Evolutionary conservation across 140 eudicot species (phyloP).

Genomic region (Flaveria floridana): DNA sequence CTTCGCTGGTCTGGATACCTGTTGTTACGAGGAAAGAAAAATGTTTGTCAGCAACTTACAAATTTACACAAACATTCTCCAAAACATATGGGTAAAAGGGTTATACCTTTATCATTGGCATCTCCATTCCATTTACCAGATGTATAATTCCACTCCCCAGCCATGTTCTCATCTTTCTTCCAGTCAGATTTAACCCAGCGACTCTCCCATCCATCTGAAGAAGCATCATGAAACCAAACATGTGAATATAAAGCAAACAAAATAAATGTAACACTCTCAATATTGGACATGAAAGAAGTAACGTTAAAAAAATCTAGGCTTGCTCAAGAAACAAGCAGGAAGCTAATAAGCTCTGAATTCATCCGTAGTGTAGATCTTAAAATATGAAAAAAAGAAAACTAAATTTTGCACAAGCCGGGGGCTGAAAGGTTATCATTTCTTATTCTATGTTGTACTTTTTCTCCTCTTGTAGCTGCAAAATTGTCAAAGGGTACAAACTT

Average conservation of each 20-base stretch:
- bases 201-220: conserved; percentile 81
- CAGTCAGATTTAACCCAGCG: conserved; percentile 91
- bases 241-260: background rate
- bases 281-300: background rate
- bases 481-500: background rate
- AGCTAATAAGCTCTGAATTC: too few species aligned
- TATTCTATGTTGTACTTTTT: background rate
- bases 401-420: too few species aligned
- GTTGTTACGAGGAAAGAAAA: background rate
- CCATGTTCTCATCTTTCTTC: conserved; percentile 82
- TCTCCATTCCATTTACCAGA: conserved; percentile 93
- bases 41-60: background rate
- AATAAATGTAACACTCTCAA: background rate
- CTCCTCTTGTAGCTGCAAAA: background rate
- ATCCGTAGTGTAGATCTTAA: too few species aligned
- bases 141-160: conserved; percentile 88
- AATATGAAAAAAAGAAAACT: too few species aligned
- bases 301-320: background rate
- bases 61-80: background rate
- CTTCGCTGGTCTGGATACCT: conserved; percentile 94
- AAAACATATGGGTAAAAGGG: background rate
- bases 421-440: background rate
- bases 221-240: conserved; percentile 9
- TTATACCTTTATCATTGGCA: conserved; percentile 74
- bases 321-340: background rate